These are phyloP conservation scores for Pyricularia sp. DNA, from an alignment of 2,329 filamentous ascomycete genomes.

Conservation along the genomic window DNA sequence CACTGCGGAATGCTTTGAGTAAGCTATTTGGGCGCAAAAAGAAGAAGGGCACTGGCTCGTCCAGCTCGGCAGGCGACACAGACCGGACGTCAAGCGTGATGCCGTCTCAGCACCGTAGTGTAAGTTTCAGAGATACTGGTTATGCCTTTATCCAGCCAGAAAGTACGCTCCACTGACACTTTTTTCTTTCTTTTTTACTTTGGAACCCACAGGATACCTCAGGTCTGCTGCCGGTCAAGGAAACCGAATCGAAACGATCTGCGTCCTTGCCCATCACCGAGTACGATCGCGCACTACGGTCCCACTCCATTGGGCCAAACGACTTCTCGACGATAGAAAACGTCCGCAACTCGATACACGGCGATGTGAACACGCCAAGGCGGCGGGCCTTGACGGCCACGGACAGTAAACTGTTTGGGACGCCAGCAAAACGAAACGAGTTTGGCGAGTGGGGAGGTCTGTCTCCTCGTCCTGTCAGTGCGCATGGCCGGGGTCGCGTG, in stretches of 20 bases:
- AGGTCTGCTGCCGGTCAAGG: constrained; percentile 20
- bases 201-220: constrained; percentile 22
- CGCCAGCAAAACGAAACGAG: constrained; percentile 19
- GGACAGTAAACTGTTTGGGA: constrained; percentile 23
- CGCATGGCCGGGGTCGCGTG: constrained; percentile 34
- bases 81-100: constrained; percentile 14
- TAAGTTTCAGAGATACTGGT: constrained; percentile 20
- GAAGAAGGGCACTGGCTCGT: constrained; percentile 35
- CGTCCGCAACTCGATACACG: constrained; percentile 38
- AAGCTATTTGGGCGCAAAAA: constrained; percentile 46
- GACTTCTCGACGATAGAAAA: constrained; percentile 40
- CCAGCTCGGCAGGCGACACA: constrained; percentile 14
- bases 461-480: constrained; percentile 48
- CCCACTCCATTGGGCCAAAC: constrained; percentile 45
- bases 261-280: constrained; percentile 47
- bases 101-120: constrained; percentile 32
- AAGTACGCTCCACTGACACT: neutral
- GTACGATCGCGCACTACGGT: constrained; percentile 45
- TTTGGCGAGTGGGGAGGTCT: constrained; percentile 34
- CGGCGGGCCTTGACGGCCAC: constrained; percentile 28
- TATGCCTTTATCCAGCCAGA: neutral
- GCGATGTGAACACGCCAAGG: constrained; percentile 23
- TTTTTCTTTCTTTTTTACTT: neutral
- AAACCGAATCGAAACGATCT: constrained; percentile 37
- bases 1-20: constrained; percentile 40